Percentiles rank a stretch among this genome's conserved stretches.
phyloP scores from a whole-genome alignment of 371 early-diverging fungal species.

The Syncephalis fuscata region DNA sequence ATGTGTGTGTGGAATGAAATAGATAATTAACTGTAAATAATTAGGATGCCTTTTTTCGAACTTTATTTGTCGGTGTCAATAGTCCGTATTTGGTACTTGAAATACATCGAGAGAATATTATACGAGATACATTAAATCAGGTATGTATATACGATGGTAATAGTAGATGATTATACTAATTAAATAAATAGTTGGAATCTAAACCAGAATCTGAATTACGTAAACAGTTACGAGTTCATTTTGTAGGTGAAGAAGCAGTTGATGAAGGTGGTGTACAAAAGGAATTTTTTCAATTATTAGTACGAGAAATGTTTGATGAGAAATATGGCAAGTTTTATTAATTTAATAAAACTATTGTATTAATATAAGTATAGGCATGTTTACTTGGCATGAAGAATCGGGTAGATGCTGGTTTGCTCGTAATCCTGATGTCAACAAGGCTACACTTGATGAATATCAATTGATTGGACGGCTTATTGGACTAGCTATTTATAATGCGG shows the following conservation, averaged over 20 bases:
- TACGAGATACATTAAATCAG: slow-evolving; percentile 71
- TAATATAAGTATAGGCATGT: slow-evolving; percentile 64
- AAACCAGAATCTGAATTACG: slow-evolving; percentile 53
- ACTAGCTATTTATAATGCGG: slow-evolving; percentile 84
- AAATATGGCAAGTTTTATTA: slow-evolving; percentile 68
- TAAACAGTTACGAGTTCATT: slow-evolving; percentile 72
- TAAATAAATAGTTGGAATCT: slow-evolving; percentile 9
- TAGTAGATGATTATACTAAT: background rate
- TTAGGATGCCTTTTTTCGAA: slow-evolving; percentile 58
- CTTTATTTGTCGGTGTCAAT: slow-evolving; percentile 77
- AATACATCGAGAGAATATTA: slow-evolving; percentile 67
- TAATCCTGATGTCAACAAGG: slow-evolving; percentile 38
- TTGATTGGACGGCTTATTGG: slow-evolving; percentile 80
- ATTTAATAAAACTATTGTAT: too few relatives aligned
- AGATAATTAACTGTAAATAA: too few relatives aligned
- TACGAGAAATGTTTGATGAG: slow-evolving; percentile 80
- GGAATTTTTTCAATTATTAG: slow-evolving; percentile 87
- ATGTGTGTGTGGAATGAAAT: too few relatives aligned
- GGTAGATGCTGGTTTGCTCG: slow-evolving; percentile 77
- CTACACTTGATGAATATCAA: slow-evolving; percentile 46
- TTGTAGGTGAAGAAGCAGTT: slow-evolving; percentile 68
- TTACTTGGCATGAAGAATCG: slow-evolving; percentile 66
- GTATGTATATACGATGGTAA: background rate
- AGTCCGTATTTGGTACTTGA: slow-evolving; percentile 55
- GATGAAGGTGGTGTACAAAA: slow-evolving; percentile 94